These are phyloP conservation scores for Cyanodermella asteris DNA, from an alignment of 2,329 filamentous ascomycete species.

Conservation along the genomic window DNA sequence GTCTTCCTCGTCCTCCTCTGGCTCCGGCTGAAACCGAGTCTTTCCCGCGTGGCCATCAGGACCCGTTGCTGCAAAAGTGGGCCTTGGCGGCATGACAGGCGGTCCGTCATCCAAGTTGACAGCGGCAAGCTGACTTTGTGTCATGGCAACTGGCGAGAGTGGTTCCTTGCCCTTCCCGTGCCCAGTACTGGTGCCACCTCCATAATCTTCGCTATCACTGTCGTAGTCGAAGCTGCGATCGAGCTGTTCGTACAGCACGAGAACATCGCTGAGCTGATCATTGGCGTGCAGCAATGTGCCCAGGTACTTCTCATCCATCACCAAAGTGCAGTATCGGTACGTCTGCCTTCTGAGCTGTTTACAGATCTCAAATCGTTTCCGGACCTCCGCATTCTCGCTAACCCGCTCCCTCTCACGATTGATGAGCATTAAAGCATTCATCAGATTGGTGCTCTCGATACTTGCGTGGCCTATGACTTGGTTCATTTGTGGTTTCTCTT, in stretches of 20 bases:
- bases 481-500: conserved; percentile 72
- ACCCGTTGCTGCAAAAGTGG: conserved; percentile 22
- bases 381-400: conserved; percentile 57
- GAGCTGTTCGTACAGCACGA: conserved; percentile 88
- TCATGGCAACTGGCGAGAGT: conserved; percentile 11
- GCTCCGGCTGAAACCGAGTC: too few species aligned
- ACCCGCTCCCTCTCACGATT: conserved; percentile 78
- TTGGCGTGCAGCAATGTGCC: conserved; percentile 83
- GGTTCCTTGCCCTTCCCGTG: conserved; percentile 13
- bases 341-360: conserved; percentile 70
- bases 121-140: conserved; percentile 12
- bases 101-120: conserved; percentile 22
- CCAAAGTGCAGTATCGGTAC: conserved; percentile 74
- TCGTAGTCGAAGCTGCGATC: conserved; percentile 43
- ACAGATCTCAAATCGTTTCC: conserved; percentile 63
- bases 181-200: conserved; percentile 1
- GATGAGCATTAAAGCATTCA: conserved; percentile 71
- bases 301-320: conserved; percentile 80
- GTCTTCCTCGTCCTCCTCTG: conserved; percentile 43
- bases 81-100: conserved; percentile 21
- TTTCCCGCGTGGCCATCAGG: conserved; percentile 24
- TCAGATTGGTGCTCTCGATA: conserved; percentile 73
- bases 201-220: conserved; percentile 41
- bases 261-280: conserved; percentile 77
- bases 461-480: conserved; percentile 73